Evolutionary conservation across 2,329 filamentous ascomycete species (phyloP).

Genomic region (Pseudogymnoascus sp.): DNA sequence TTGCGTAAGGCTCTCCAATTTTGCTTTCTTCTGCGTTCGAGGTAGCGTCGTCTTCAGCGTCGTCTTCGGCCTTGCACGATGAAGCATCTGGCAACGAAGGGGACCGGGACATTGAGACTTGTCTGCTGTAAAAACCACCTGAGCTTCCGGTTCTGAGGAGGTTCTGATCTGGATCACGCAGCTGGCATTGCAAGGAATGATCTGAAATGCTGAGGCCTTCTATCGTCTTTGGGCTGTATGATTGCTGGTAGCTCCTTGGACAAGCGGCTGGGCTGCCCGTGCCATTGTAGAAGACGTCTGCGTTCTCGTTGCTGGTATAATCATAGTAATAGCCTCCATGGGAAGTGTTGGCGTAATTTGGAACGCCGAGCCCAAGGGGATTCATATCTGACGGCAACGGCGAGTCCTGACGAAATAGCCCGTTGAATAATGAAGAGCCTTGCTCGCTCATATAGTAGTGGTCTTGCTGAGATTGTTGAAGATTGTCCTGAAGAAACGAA

Average conservation of each 20-base stretch:
- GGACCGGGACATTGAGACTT: slow-evolving; percentile 9
- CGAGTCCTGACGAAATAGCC: neutral
- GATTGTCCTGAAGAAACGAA: neutral
- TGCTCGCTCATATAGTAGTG: neutral
- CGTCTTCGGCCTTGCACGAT: slow-evolving; percentile 21
- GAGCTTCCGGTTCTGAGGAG: neutral
- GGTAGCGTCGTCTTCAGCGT: slow-evolving; percentile 20
- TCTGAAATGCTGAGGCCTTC: neutral
- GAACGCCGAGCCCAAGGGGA: neutral
- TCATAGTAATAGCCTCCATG: neutral
- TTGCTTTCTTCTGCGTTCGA: slow-evolving; percentile 22
- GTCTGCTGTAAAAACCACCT: slow-evolving; percentile 1
- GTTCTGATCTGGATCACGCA: neutral
- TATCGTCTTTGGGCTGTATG: neutral
- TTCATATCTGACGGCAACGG: slow-evolving; percentile 2
- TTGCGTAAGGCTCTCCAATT: slow-evolving; percentile 62
- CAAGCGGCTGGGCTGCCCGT: neutral
- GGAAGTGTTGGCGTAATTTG: neutral
- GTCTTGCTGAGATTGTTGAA: neutral
- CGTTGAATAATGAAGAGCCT: neutral
- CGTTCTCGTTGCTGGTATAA: neutral
- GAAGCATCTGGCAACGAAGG: slow-evolving; percentile 13
- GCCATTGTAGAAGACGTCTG: neutral
- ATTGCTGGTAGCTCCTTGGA: neutral
- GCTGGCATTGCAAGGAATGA: neutral